phyloP scores from a whole-genome alignment of 169 alveolate species.

The Pseudocohnilembus persalinus region DNA sequence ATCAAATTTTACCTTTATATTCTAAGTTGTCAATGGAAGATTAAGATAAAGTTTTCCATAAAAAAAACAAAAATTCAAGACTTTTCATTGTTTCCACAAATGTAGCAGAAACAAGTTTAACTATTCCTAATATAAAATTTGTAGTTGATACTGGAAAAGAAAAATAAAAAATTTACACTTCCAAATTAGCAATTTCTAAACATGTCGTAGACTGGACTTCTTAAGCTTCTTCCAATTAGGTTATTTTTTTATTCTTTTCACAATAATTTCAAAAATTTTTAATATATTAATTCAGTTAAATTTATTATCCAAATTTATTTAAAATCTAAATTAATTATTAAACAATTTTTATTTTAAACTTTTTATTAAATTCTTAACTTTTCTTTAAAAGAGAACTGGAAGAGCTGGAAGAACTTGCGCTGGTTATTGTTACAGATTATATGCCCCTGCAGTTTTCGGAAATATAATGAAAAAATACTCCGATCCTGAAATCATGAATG shows the following conservation, averaged over 20 bases:
- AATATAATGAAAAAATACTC: constrained; percentile 79
- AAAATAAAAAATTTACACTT: constrained; percentile 89
- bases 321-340: constrained; percentile 84
- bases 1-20: constrained; percentile 82
- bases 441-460: constrained; percentile 88
- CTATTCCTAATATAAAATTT: constrained; percentile 96
- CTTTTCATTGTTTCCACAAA: constrained; percentile 97
- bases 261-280: too few species aligned
- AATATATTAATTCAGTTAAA: too few species aligned
- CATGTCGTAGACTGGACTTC: constrained; percentile 88
- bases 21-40: constrained; percentile 87
- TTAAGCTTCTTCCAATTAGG: constrained; percentile 63
- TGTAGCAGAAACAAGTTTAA: constrained; percentile 99
- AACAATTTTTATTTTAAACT: constrained; percentile 35
- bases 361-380: constrained; percentile 33
- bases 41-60: constrained; percentile 79
- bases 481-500: constrained; percentile 83
- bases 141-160: constrained; percentile 97
- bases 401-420: constrained; percentile 99
- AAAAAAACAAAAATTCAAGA: constrained; percentile 86
- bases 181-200: constrained; percentile 84
- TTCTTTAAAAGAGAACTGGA: constrained; percentile 89
- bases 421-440: constrained; percentile 98
- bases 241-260: too few species aligned
- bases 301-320: too few species aligned